phyloP scores from a whole-genome alignment of 768 basidiomycete species.

The Postia placenta region DNA sequence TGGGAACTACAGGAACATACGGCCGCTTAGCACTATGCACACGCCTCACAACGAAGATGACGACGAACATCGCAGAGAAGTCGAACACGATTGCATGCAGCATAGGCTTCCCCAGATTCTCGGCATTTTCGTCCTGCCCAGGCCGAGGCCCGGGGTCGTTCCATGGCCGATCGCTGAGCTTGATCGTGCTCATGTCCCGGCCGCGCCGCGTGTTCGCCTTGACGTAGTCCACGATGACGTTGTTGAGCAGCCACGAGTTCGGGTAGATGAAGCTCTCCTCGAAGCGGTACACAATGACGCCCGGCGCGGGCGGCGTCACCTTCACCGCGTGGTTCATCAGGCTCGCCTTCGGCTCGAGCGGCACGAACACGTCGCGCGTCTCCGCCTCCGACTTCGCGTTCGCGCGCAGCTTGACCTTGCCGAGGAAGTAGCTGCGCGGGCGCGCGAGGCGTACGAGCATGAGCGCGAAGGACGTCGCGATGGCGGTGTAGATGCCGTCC shows the following conservation, averaged over 20 bases:
- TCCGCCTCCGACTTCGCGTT: constrained; percentile 26
- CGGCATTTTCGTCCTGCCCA: constrained; percentile 41
- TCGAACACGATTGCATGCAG: constrained; percentile 89
- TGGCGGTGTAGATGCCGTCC: constrained; percentile 85
- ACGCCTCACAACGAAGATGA: background rate
- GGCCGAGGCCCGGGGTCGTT: constrained; percentile 80
- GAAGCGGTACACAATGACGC: constrained; percentile 86
- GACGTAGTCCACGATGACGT: constrained; percentile 73
- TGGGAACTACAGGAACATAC: constrained; percentile 48
- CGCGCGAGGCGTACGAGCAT: constrained; percentile 83
- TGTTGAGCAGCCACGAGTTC: constrained; percentile 65
- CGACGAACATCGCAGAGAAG: constrained; percentile 71
- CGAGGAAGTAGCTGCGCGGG: constrained; percentile 88
- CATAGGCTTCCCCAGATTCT: constrained; percentile 52
- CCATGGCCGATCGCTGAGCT: constrained; percentile 78
- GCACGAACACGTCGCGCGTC: constrained; percentile 78
- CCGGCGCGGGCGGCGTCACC: constrained; percentile 75
- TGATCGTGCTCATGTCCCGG: constrained; percentile 60
- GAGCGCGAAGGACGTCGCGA: constrained; percentile 71
- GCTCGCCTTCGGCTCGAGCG: constrained; percentile 50
- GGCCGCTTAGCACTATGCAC: background rate
- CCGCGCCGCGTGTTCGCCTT: constrained; percentile 73
- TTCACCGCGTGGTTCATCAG: constrained; percentile 65
- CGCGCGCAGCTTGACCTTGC: constrained; percentile 60
- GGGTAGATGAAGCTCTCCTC: constrained; percentile 90